Evolutionary conservation across 176 grass and related monocot species (phyloP).

Genomic region (Olyra latifolia): DNA sequence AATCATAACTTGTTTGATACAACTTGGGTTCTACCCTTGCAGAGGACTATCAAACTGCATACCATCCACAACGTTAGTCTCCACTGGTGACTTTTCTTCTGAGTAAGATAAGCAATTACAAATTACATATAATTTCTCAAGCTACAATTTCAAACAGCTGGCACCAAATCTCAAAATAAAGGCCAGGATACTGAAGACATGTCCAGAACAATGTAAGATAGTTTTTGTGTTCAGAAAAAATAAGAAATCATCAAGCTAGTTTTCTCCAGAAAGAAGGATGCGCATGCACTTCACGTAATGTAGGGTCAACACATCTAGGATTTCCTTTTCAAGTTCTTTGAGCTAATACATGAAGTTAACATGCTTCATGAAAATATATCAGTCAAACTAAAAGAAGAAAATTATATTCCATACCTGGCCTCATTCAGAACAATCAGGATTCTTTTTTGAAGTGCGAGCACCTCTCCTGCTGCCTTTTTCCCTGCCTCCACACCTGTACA

Average conservation of each 20-base stretch:
- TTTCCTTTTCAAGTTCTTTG: neutral
- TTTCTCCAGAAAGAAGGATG: neutral
- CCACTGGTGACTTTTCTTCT: neutral
- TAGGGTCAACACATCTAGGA: neutral
- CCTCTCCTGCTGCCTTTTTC: slow-evolving; percentile 95
- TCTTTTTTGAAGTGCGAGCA: slow-evolving; percentile 94
- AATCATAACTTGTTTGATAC: neutral
- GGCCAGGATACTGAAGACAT: neutral
- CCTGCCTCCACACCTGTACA: slow-evolving; percentile 89
- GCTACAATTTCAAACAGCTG: neutral
- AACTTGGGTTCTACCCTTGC: neutral
- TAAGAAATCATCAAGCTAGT: neutral
- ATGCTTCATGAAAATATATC: neutral
- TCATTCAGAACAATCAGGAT: slow-evolving; percentile 84
- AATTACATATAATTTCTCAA: neutral
- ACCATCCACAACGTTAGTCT: neutral
- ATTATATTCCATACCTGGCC: slow-evolving; percentile 55
- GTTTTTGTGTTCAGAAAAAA: neutral
- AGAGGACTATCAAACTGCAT: neutral
- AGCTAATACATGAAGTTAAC: neutral
- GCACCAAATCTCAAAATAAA: neutral
- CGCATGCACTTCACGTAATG: neutral
- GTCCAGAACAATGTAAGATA: neutral
- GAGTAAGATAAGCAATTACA: neutral
- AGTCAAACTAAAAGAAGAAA: neutral